Evolutionary conservation across 352 stramenopile genomes (phyloP), one percentile per base, ranked within the genome.

Genomic region (Globisporangium yorkense): DNA sequence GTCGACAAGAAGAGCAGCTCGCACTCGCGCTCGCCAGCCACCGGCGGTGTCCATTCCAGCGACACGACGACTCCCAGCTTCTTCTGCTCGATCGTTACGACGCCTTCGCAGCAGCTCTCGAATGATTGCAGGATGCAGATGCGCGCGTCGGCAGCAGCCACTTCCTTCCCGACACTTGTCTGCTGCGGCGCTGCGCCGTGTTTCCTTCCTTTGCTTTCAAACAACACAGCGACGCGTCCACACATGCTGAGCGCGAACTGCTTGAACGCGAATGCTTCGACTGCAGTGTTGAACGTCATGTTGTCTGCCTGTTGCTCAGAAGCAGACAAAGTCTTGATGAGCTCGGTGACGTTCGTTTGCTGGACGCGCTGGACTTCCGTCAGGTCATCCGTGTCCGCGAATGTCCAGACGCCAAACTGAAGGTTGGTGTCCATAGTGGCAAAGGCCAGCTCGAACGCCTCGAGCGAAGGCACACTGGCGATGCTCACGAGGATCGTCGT

Each of bases 1-100:
- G 70, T 75, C 27, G 82, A 84, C 33, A 90, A 53, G 50, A 89
- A 87, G 45, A 92, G 54, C 21, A 92, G 53, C 33, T 87, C 66
- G 41, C 74, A 87, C 39, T 77, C 63, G 39, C 72, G 66, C 29
- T 86, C 75, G 3, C 70, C 56, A 8, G 77, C 74, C 16, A 84
- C 60, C 29, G 66, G 70, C 2, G 78, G 80, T 4, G 77, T 88
- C 80, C 83, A 92, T 51, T 88, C 61, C 39, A 92, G 70, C 2
- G 75, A 77, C 10, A 87, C 47, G 29, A 92, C 57, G 12, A 62
- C 55, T 12, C 80, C 80, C 57, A 84, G 80, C 21, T 89, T 76
- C 44, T 89, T 83, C 20, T 74, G 73, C 18, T 74, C 56, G 29
- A 92, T 59, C 16, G 56, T 53, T 10, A 90, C 66, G 33, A 89